Conservation (phyloP, 805 yeast species). For the Kodamaea sagamina region DNA sequence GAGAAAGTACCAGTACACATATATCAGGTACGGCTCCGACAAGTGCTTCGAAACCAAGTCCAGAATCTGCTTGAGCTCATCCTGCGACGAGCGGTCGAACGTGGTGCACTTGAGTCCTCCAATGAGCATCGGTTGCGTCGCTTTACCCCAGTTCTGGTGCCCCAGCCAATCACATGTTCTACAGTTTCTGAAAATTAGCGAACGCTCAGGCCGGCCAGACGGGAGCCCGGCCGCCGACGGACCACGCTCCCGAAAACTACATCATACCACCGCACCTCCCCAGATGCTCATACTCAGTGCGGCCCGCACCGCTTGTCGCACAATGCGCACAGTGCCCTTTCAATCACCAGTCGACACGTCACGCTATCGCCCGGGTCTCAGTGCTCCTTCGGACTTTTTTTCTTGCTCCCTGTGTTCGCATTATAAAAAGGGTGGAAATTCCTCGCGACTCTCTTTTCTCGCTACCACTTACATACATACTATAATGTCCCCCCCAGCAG, state of each 20-base stretch:
- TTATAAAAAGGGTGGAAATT: constrained; percentile 6
- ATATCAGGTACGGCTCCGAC: constrained; percentile 92
- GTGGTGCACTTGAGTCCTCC: constrained; percentile 24
- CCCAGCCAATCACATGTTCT: constrained; percentile 1
- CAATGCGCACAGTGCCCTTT: not conserved
- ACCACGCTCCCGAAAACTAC: not conserved
- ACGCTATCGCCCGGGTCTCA: constrained; percentile 7
- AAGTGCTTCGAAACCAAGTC: constrained; percentile 68
- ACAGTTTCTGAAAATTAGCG: too few relatives aligned
- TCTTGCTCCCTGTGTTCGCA: constrained; percentile 6
- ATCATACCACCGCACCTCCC: constrained; percentile 1
- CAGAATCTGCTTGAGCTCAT: constrained; percentile 53
- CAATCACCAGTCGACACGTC: constrained; percentile 6
- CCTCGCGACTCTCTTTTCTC: not conserved
- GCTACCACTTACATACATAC: not conserved
- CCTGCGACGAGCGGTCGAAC: constrained; percentile 23
- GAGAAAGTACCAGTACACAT: constrained; percentile 87
- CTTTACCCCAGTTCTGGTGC: not conserved
- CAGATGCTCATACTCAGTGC: not conserved
- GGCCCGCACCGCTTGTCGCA: not conserved
- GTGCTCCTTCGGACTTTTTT: constrained; percentile 14
- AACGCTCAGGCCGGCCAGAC: not conserved
- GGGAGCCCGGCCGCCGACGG: constrained; percentile 5
- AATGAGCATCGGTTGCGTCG: constrained; percentile 6
- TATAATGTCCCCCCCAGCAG: constrained; percentile 65